Base-by-base conservation (phyloP, 257 asterid genomes). In the Eustoma russellianum region DNA sequence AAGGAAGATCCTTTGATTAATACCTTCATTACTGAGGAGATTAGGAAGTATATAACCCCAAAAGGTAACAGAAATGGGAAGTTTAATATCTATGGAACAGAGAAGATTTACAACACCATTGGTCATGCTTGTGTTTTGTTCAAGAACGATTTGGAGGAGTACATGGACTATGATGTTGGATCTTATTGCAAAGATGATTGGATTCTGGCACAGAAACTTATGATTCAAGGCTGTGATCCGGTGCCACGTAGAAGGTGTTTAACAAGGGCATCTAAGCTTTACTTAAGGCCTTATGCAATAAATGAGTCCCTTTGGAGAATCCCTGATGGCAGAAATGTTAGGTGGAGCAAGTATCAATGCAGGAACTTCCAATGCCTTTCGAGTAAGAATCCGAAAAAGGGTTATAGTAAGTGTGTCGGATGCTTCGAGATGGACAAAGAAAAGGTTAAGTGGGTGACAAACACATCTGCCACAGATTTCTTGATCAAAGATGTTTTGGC, bases 351-450 rank as follows among this genome's bases (percentile, higher is more conserved):
- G 50, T 90, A 86, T 33, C 79, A 61, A 41, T 90, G 97, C 55
- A 53, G 86, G 33, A 78, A 86, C 67, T 90, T 78, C 14, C 88
- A 71, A 69, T 86, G 97, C 72, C 61, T 86, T n/a, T 73, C 88
- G 12, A 78, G 94, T 69, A 83, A 82, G 65, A 86, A 83, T 40
- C 85, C 80, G 3, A 90, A 66, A 48, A 70, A 94, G 14, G 97
- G 94, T 9, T 86, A 74, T 17, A 62, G 81, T 0, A 78, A 80
- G 63, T 90, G 96, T 75, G 51, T 65, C 0, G 94, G 94, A 0
- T 90, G 97, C 51, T 90, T 90, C 9, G 96, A 90, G 50, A 83
- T 90, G 94, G 96, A 83, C 0, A 86, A 86, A 57, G 96, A 86
- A 52, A 80, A 71, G 76, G 59, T 74, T 13, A 90, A 71, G 57